Conservation (phyloP, 805 yeast species). For the Kuraishia piskuri region DNA sequence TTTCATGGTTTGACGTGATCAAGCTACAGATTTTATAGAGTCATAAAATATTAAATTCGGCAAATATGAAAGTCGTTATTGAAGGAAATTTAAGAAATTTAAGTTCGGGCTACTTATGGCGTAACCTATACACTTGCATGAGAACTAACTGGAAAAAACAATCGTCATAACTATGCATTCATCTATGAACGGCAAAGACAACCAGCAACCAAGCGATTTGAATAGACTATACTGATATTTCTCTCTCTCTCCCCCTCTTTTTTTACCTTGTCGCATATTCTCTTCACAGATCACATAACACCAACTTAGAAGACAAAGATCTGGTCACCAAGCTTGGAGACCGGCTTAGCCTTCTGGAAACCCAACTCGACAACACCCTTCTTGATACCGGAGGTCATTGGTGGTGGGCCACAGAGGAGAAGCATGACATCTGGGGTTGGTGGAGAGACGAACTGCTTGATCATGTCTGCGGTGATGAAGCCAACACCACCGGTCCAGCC, state of each 20-base stretch:
- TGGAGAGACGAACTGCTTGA: slow-evolving; percentile 55
- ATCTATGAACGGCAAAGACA: neutral
- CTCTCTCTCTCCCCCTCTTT: neutral
- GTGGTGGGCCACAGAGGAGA: slow-evolving; percentile 90
- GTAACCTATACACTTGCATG: neutral
- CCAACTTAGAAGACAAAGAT: slow-evolving; percentile 65
- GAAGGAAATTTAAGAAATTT: neutral
- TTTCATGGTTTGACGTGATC: neutral
- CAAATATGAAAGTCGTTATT: neutral
- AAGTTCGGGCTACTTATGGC: neutral
- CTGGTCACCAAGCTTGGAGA: slow-evolving; percentile 84
- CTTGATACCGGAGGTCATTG: slow-evolving; percentile 81
- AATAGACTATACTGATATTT: neutral
- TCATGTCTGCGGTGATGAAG: slow-evolving; percentile 67
- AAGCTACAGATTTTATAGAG: neutral
- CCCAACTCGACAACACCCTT: slow-evolving; percentile 71
- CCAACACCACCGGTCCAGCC: slow-evolving; percentile 77
- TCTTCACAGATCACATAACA: neutral
- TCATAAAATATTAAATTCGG: neutral
- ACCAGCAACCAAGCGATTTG: too few species aligned
- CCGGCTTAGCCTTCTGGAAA: slow-evolving; percentile 76
- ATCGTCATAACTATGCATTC: neutral
- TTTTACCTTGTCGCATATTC: neutral
- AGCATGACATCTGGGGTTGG: slow-evolving; percentile 56
- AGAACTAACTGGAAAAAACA: neutral